Evolutionary conservation across 2,329 filamentous ascomycete species (phyloP).

Genomic region (Aspergillus tubingensis): DNA sequence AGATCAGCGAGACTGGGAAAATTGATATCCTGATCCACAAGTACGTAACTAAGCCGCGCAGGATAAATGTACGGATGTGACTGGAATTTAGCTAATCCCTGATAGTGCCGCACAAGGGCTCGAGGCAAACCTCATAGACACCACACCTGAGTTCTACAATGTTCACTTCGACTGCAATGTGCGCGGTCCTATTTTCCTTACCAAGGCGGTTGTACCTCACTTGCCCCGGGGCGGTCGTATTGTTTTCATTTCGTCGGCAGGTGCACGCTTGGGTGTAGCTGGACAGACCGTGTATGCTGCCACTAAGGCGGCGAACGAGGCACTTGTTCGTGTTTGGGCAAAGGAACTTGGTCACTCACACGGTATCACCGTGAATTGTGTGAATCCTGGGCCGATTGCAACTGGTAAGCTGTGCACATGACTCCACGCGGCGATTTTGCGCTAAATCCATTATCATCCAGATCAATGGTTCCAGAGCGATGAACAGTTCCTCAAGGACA

Average conservation of each 20-base stretch:
- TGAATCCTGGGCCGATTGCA: too few species aligned
- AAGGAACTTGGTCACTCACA: too few species aligned
- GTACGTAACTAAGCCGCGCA: slow-evolving; percentile 7
- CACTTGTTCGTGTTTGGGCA: slow-evolving; percentile 20
- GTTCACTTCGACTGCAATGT: slow-evolving; percentile 24
- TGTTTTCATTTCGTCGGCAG: slow-evolving; percentile 59
- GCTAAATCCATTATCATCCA: too few species aligned
- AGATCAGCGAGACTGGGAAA: slow-evolving; percentile 17
- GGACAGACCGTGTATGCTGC: slow-evolving; percentile 61
- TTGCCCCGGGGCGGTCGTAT: slow-evolving; percentile 46
- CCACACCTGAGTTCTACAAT: slow-evolving; percentile 14
- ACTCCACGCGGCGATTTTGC: too few species aligned
- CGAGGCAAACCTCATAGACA: slow-evolving; percentile 17
- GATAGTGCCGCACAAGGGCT: not conserved
- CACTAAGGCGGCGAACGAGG: slow-evolving; percentile 61
- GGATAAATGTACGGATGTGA: not conserved
- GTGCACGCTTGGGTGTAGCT: slow-evolving; percentile 56
- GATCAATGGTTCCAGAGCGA: slow-evolving; percentile 35
- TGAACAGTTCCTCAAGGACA: slow-evolving; percentile 32
- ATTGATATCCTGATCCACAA: slow-evolving; percentile 24
- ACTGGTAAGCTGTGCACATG: too few species aligned
- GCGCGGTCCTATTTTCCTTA: slow-evolving; percentile 33
- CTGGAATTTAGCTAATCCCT: too few species aligned
- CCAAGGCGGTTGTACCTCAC: slow-evolving; percentile 24
- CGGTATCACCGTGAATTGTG: too few species aligned